These are phyloP conservation scores for Alternaria novae-zelandiae DNA, from an alignment of 2,329 filamentous ascomycete genomes.

Conservation along the genomic window DNA sequence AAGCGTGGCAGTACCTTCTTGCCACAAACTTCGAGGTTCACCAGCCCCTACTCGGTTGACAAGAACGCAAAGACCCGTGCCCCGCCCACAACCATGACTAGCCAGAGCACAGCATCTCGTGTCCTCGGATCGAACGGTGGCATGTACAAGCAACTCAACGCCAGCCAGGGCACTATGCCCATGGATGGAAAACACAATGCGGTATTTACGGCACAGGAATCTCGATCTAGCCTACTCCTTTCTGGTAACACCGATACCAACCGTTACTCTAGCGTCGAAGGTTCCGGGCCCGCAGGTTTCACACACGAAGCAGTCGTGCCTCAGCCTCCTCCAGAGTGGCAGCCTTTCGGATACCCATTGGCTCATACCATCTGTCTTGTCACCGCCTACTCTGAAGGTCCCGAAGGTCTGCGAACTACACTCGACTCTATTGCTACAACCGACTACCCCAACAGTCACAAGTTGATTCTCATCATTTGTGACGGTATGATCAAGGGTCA, in stretches of 20 bases:
- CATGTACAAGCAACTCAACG: conserved; percentile 70
- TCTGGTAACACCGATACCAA: conserved; percentile 50
- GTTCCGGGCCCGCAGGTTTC: conserved; percentile 86
- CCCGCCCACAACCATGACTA: conserved; percentile 92
- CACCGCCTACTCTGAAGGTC: conserved; percentile 96
- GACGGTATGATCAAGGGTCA: conserved; percentile 97
- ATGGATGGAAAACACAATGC: conserved; percentile 46
- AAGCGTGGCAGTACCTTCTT: conserved; percentile 86
- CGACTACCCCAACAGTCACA: conserved; percentile 99
- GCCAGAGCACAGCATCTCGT: conserved; percentile 77
- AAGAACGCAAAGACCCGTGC: conserved; percentile 59
- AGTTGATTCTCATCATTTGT: conserved; percentile 93
- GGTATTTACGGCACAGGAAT: conserved; percentile 35
- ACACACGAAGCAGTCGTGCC: conserved; percentile 96
- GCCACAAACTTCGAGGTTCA: conserved; percentile 93
- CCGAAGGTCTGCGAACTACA: conserved; percentile 89
- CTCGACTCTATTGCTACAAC: conserved; percentile 96
- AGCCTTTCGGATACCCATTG: conserved; percentile 93
- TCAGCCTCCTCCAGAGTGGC: conserved; percentile 95
- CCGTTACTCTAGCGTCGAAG: conserved; percentile 66
- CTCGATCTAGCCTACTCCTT: conserved; percentile 53
- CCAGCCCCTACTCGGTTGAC: conserved; percentile 83
- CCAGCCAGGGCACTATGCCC: conserved; percentile 63
- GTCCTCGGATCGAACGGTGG: conserved; percentile 69
- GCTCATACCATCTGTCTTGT: conserved; percentile 94